Base-by-base conservation (phyloP, 495 filamentous ascomycete genomes). In the Rostrohypoxylon terebratum region DNA sequence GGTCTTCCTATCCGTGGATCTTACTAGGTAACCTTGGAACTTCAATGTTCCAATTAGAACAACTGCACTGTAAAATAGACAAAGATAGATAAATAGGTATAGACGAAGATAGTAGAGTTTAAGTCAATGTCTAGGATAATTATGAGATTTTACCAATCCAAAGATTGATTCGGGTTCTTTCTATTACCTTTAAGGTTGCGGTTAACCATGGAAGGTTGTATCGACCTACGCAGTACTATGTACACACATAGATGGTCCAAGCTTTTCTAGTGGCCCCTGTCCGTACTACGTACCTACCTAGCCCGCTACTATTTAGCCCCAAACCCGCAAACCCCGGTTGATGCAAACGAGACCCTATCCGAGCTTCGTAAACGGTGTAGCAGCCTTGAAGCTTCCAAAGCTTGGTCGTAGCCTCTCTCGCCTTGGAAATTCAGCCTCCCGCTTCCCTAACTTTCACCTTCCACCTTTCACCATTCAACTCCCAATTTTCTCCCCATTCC, bases 351-450 rank as follows among this genome's bases (percentile, higher is more conserved):
- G 44, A 55, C 40, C 60, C n/a, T n/a, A n/a, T n/a, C n/a, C 33
- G 63, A 73, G 74, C 74, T 78, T 71, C 76, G 76, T 78, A 74
- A 78, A 78, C 76, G 66, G 58, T 53, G 66, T 69, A 71, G 75
- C 63, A 75, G 76, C 76, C 79, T 74, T 77, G 77, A 20, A 80
- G 74, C 77, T 78, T 77, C 70, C 60, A 64, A 62, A 77, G 68
- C 71, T 67, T 63, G 65, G 51, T 63, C 66, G 50, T 63, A 63
- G 48, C 48, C 59, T 58, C 59, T 58, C 59, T 28, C 28, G 28
- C 28, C 28, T 28, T 28, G 6, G 28, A 28, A 28, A 28, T 28
- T 28, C 28, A 61, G 47, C 47, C 47, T 51, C 21, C 16, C 47
- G 47, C 20, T 21, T 48, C 45, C 10, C 4, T 14, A 9, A 68